Evolutionary conservation across 805 yeast species (phyloP), one percentile per base, ranked within the genome.

Genomic region (Sporopachydermia lactativora): DNA sequence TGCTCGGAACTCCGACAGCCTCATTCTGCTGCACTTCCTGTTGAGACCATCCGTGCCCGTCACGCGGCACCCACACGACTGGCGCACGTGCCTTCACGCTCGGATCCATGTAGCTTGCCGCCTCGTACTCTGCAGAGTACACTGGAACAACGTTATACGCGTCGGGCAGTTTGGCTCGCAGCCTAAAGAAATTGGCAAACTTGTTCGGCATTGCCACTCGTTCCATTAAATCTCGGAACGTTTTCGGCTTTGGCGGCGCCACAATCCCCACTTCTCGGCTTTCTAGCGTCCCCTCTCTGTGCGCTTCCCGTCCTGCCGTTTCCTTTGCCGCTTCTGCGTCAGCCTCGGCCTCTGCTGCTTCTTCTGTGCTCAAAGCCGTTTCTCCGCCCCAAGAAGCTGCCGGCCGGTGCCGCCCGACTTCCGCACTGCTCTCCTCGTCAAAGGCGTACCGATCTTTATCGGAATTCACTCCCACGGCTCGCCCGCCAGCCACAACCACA

Each of bases 31-130:
- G 62, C 46, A 76, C 69, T 52, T 79, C 77, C 43, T 69, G 66
- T 39, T 69, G 68, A 14, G 82, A 70, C 41, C 82, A 64, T 3
- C 92, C 89, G 63, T 75, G 59, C 4, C 70, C 62, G 57, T 82
- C 94, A 48, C 63, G 70, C 36, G 81, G 75, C 45, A 81, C 62
- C 94, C 94, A 82, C 39, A 80, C 62, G 42, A 70, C 69, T 19
- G 85, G 83, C 45, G 63, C 74, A 4, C 60, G 68, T 19, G 66
- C 77, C n/a, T 53, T 58, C 34, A 75, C 68, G 35, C 71, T 70
- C 17, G 84, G 83, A 50, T 75, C 71, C 31, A 66, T 62, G 49
- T 73, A 78, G 15, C 70, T 66, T 39, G 56, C 52, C 43, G 57
- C 55, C 24, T 65, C 51, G 45, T 64, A 66, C 37, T 64, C 68